Evolutionary conservation across 768 basidiomycete species (phyloP).

Genomic region (Amanita muscaria): DNA sequence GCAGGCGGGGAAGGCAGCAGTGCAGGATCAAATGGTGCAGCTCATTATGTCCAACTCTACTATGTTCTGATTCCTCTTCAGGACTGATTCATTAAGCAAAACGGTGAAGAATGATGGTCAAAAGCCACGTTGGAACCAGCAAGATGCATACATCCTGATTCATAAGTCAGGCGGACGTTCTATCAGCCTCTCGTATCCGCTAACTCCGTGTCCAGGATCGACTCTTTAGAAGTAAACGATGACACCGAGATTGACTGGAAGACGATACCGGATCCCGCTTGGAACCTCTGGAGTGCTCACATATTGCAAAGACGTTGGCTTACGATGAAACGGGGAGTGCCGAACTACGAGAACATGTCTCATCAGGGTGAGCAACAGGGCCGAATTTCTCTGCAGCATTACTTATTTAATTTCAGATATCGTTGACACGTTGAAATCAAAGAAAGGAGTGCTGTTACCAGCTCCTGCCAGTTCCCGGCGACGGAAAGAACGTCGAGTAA

Average conservation of each 20-base stretch:
- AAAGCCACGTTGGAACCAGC: constrained; percentile 63
- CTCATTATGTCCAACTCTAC: not conserved
- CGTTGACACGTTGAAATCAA: constrained; percentile 70
- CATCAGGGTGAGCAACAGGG: constrained; percentile 47
- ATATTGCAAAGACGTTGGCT: constrained; percentile 72
- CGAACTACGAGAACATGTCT: constrained; percentile 73
- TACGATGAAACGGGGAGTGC: constrained; percentile 69
- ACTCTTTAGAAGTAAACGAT: constrained; percentile 63
- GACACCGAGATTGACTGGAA: constrained; percentile 88
- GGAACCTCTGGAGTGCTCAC: constrained; percentile 84
- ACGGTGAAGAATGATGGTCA: constrained; percentile 64
- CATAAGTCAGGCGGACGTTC: constrained; percentile 52
- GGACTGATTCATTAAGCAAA: constrained; percentile 72
- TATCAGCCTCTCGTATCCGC: not conserved
- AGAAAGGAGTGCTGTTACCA: constrained; percentile 47
- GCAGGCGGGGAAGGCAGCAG: constrained; percentile 68
- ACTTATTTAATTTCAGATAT: constrained; percentile 43
- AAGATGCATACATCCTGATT: constrained; percentile 73
- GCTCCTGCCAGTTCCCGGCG: constrained; percentile 21
- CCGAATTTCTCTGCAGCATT: not conserved
- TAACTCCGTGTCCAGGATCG: constrained; percentile 41
- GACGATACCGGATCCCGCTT: constrained; percentile 57
- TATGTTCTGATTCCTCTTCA: constrained; percentile 17
- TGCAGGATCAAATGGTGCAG: constrained; percentile 80
- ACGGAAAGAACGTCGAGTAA: constrained; percentile 41